Percentiles rank a stretch among this genome's conserved stretches.
Conservation (phyloP, 768 basidiomycete genomes). For the Macrolepiota albuminosa region DNA sequence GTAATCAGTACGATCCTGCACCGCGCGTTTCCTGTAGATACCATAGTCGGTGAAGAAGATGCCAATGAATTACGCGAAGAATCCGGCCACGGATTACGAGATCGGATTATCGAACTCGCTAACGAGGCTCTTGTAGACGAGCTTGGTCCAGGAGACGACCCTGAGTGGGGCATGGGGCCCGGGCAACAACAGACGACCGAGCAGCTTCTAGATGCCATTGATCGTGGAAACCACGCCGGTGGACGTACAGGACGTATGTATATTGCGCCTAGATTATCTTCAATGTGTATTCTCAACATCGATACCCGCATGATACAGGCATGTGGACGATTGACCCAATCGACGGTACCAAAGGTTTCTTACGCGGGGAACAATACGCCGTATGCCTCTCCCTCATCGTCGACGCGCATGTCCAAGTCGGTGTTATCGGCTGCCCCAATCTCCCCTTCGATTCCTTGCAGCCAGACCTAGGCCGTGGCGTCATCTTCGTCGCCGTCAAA, state of each 20-base stretch:
- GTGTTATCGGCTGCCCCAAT: conserved; percentile 92
- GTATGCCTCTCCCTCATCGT: conserved; percentile 85
- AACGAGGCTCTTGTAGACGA: conserved; percentile 68
- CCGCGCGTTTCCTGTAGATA: conserved; percentile 76
- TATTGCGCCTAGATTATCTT: neutral
- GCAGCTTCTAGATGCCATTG: conserved; percentile 80
- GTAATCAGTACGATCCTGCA: conserved; percentile 80
- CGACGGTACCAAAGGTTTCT: conserved; percentile 92
- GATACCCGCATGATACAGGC: conserved; percentile 34
- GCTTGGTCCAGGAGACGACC: conserved; percentile 51
- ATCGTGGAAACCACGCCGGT: conserved; percentile 72
- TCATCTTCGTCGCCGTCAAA: conserved; percentile 81
- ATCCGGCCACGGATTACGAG: conserved; percentile 37
- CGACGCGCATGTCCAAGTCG: conserved; percentile 73
- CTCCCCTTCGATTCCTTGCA: conserved; percentile 53
- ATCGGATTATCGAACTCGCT: conserved; percentile 75
- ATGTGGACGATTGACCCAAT: conserved; percentile 90
- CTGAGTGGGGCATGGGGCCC: conserved; percentile 71
- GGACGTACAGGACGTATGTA: conserved; percentile 69
- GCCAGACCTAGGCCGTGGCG: conserved; percentile 63
- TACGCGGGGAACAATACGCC: conserved; percentile 90
- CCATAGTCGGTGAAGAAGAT: conserved; percentile 95
- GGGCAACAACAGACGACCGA: conserved; percentile 44
- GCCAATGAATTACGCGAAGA: conserved; percentile 66
- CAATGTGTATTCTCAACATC: neutral